Evolutionary conservation across 2,329 filamentous ascomycete genomes (phyloP).

Genomic region (Ascocoryne sarcoides): DNA sequence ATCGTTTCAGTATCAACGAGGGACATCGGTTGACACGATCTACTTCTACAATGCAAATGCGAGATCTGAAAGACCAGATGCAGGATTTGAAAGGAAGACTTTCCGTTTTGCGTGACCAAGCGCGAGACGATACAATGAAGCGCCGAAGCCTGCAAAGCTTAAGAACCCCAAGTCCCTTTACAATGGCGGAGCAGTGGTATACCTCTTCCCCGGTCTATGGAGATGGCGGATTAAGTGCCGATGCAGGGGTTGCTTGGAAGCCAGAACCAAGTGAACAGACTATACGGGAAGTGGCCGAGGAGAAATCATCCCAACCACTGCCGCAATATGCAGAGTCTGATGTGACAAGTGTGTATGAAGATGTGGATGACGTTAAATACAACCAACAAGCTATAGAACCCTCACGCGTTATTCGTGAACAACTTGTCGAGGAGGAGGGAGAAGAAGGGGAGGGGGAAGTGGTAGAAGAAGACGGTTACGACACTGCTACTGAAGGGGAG

Average conservation of each 20-base stretch:
- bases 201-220: slow-evolving; percentile 19
- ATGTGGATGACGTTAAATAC: slow-evolving; percentile 17
- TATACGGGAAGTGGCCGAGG: slow-evolving; percentile 5
- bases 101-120: slow-evolving; percentile 54
- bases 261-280: slow-evolving; percentile 4
- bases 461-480: slow-evolving; percentile 8
- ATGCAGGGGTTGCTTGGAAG: slow-evolving; percentile 19
- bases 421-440: not conserved
- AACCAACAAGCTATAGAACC: not conserved
- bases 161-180: slow-evolving; percentile 44
- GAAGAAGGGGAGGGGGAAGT: not conserved
- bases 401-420: too few species aligned
- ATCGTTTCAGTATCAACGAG: slow-evolving; percentile 13
- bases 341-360: slow-evolving; percentile 24
- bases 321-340: slow-evolving; percentile 19
- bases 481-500: slow-evolving; percentile 8
- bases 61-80: slow-evolving; percentile 58
- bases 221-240: slow-evolving; percentile 16
- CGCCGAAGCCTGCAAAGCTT: slow-evolving; percentile 54
- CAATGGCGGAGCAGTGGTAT: slow-evolving; percentile 30
- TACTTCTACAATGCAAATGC: slow-evolving; percentile 35
- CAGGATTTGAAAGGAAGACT: slow-evolving; percentile 59
- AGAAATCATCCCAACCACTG: slow-evolving; percentile 1
- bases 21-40: slow-evolving; percentile 24
- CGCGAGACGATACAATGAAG: slow-evolving; percentile 54